Conservation (phyloP, 2,329 filamentous ascomycete species). For the Ophiostoma sp. region DNA sequence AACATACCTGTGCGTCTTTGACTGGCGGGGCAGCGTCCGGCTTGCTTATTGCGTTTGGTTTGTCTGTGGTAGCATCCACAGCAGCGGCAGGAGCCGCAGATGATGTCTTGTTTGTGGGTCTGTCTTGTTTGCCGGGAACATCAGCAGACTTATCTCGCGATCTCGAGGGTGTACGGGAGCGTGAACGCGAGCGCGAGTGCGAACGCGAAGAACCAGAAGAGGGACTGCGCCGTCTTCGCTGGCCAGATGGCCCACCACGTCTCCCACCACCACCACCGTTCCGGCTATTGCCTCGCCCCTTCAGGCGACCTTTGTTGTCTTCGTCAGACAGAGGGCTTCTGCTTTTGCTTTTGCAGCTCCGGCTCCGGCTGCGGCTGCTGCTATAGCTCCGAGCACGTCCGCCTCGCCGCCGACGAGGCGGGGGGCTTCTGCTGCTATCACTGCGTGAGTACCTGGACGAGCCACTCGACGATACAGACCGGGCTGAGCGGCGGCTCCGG, state of each 20-base stretch:
- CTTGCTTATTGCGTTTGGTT: background rate
- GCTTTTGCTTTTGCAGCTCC: slow-evolving; percentile 38
- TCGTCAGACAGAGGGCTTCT: slow-evolving; percentile 27
- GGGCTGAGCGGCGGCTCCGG: slow-evolving; percentile 41
- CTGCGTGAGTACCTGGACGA: slow-evolving; percentile 39
- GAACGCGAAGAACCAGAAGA: slow-evolving; percentile 55
- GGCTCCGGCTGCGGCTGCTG: slow-evolving; percentile 36
- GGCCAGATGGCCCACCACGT: slow-evolving; percentile 13
- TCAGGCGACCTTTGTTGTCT: background rate
- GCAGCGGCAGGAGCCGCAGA: slow-evolving; percentile 25
- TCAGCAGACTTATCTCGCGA: slow-evolving; percentile 58
- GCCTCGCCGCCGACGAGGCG: slow-evolving; percentile 29
- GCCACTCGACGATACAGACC: slow-evolving; percentile 43
- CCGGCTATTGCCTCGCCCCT: slow-evolving; percentile 16
- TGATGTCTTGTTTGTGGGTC: slow-evolving; percentile 36
- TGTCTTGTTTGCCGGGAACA: slow-evolving; percentile 52
- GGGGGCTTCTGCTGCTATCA: slow-evolving; percentile 27
- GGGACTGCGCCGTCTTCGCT: slow-evolving; percentile 48
- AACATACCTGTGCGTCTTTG: slow-evolving; percentile 36
- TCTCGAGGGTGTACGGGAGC: slow-evolving; percentile 45
- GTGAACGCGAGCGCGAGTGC: slow-evolving; percentile 35
- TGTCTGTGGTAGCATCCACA: background rate
- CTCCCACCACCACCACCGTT: slow-evolving; percentile 2
- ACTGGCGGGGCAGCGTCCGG: slow-evolving; percentile 21
- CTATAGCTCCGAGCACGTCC: slow-evolving; percentile 31